phyloP scores from a whole-genome alignment of 768 basidiomycete species.

The Hortiboletus flavorubellus region DNA sequence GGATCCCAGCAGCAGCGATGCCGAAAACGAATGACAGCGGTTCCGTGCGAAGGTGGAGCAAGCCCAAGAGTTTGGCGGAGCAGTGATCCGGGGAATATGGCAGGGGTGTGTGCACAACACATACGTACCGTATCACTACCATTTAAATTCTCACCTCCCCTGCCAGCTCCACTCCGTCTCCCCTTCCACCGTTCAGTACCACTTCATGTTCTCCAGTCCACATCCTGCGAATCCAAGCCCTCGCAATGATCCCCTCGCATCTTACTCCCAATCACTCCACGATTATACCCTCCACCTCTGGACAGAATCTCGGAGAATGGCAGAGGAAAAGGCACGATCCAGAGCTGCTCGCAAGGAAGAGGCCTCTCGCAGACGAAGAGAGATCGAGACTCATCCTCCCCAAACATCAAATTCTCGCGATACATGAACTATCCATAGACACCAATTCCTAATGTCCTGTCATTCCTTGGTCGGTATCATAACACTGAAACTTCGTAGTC shows the following conservation, averaged over 20 bases:
- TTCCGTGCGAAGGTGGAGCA: constrained; percentile 28
- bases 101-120: constrained; percentile 1
- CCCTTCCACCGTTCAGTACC: constrained; percentile 11
- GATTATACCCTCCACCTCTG: constrained; percentile 65
- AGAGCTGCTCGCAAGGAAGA: constrained; percentile 30
- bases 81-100: constrained; percentile 22
- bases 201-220: constrained; percentile 17
- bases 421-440: constrained; percentile 13
- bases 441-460: neutral
- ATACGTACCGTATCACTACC: constrained; percentile 10
- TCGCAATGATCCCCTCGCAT: constrained; percentile 38
- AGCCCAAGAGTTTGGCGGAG: constrained; percentile 17
- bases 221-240: constrained; percentile 2
- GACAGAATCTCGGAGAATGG: constrained; percentile 59
- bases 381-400: constrained; percentile 9
- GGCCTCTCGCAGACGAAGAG: constrained; percentile 23
- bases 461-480: constrained; percentile 16
- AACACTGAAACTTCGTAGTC: neutral
- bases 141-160: constrained; percentile 25
- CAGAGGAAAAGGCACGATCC: constrained; percentile 47
- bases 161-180: constrained; percentile 8
- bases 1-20: constrained; percentile 1
- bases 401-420: constrained; percentile 9
- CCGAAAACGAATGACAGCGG: constrained; percentile 8
- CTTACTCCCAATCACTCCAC: constrained; percentile 63